Conservation (phyloP, 148 eudicot genomes). For the Pouteria glomerata region DNA sequence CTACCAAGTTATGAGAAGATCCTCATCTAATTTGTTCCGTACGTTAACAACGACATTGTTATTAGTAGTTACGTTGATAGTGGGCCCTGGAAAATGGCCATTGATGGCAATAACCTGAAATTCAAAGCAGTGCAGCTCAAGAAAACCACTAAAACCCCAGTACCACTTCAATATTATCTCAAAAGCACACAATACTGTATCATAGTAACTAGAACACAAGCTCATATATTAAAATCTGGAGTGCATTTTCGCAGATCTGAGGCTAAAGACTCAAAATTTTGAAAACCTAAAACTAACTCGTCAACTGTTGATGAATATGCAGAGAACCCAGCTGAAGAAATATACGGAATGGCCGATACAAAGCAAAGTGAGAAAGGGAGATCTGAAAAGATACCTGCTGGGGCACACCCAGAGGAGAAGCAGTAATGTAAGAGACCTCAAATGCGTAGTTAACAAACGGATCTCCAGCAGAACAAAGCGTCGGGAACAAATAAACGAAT, state of each 20-base stretch:
- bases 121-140: background rate
- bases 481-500: conserved; percentile 35
- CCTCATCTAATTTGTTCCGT: background rate
- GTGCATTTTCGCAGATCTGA: background rate
- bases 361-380: background rate
- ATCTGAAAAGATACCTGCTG: conserved; percentile 30
- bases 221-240: no score
- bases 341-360: background rate
- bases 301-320: no score
- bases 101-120: conserved; percentile 1
- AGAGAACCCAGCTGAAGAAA: no score
- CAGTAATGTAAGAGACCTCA: conserved; percentile 80
- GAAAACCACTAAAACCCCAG: background rate
- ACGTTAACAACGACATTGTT: background rate
- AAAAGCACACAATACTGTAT: no score
- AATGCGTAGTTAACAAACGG: conserved; percentile 51
- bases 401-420: conserved; percentile 70
- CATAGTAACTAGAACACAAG: no score
- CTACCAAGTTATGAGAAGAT: conserved; percentile 12
- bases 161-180: no score
- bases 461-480: conserved; percentile 57
- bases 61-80: conserved; percentile 1
- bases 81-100: conserved; percentile 6
- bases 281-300: no score
- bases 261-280: no score